Base-by-base conservation (phyloP, 768 basidiomycete species). In the Lyophyllum atratum region DNA sequence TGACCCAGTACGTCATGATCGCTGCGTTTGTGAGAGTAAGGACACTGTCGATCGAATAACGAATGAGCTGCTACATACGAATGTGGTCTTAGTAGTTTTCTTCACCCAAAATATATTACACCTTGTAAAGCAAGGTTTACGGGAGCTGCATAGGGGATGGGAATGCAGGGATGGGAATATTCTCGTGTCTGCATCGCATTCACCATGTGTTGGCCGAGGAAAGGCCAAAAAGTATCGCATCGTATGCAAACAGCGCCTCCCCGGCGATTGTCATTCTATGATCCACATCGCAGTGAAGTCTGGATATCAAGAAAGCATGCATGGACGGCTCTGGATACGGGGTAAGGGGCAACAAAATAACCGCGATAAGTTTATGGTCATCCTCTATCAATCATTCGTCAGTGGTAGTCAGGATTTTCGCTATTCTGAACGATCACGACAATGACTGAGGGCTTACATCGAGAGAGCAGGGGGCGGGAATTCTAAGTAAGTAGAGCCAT, bases 211-310 rank as follows among this genome's bases (percentile, higher is more conserved):
- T 59, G 3, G 19, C 19, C 44, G 56, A 9, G n/a, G 54, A 52
- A 21, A 59, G 50, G 29, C 22, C 17, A 14, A 59, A 59, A 12
- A 59, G 26, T 26, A 55, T 21, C 17, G 47, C 22, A 25, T 59
- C 59, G 24, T 53, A 59, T 11, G 52, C 54, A 10, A 59, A 33
- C 40, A 55, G 44, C 6, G 44, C 50, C 40, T 55, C 54, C 59
- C 59, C 55, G 19, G 58, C 48, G n/a, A n/a, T n/a, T n/a, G n/a
- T n/a, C n/a, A n/a, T n/a, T n/a, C n/a, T n/a, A n/a, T n/a, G n/a
- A n/a, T n/a, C n/a, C n/a, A n/a, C n/a, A n/a, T n/a, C n/a, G n/a
- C n/a, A n/a, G n/a, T n/a, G n/a, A n/a, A n/a, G n/a, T n/a, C n/a
- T n/a, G n/a, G n/a, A n/a, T n/a, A n/a, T n/a, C n/a, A n/a, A n/a